Base-by-base conservation (phyloP, 2,329 filamentous ascomycete species). In the Microsporum audouinii region DNA sequence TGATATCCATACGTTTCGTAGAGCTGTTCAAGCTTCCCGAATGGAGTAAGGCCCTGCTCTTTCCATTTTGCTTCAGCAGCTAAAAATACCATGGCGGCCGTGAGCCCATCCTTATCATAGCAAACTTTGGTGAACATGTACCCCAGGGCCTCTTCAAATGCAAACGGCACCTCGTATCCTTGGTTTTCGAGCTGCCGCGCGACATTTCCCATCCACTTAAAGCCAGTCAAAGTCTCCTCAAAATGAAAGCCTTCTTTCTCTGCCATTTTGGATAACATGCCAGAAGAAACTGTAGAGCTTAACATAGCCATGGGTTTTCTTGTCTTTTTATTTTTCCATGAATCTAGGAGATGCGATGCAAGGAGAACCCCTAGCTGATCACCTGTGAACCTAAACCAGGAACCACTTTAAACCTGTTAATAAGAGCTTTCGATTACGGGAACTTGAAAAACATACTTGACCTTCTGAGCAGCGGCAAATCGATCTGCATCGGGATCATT, bases 161-260 rank as follows among this genome's bases (percentile, higher is more conserved):
- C 83, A 66, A 80, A 86, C 0, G 78, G 73, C 0, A 81, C 78
- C 27, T 78, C 73, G 65, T 80, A 81, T 29, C 80, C 81, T 60
- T 73, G 67, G 2, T 69, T 66, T 60, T 78, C 73, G 1, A 85
- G 75, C n/a, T 79, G 73, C 17, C 79, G 77, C 1, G 82, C 81
- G 53, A 80, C 76, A 64, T 85, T 86, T 1, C 83, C 84, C 64
- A 87, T 79, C 84, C 84, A 87, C 69, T 87, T 87, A 74, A 87
- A 87, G 1, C 84, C 84, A 0, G 84, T 87, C 34, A 87, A 71
- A 0, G 84, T 85, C 66, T 86, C 84, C 62, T 78, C 75, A 67
- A 82, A 84, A 58, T 79, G 73, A 64, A 85, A 81, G 1, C 80
- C 80, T 69, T 81, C 79, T 23, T 77, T 73, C 33, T 73, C 68